Evolutionary conservation across 441 rosid genomes (phyloP).

Genomic region (Erysimum pusillum): DNA sequence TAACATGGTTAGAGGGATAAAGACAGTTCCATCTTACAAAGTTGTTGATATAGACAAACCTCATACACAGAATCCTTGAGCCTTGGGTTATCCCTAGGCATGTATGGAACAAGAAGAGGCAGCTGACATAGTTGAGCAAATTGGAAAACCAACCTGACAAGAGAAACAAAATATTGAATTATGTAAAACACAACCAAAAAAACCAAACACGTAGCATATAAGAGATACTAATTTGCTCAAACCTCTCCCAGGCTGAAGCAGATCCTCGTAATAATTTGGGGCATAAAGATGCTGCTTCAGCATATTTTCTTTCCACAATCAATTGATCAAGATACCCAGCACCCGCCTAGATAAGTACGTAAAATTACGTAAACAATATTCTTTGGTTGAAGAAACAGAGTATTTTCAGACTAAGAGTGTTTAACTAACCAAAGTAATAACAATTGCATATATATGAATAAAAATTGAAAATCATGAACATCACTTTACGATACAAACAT

Average conservation of each 20-base stretch:
- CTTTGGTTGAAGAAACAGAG: constrained; percentile 9
- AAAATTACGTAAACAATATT: constrained; percentile 13
- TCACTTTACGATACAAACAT: background rate
- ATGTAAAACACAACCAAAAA: constrained; percentile 36
- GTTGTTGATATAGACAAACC: constrained; percentile 55
- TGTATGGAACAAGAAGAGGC: constrained; percentile 94
- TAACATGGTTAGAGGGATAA: constrained; percentile 11
- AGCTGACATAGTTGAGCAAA: constrained; percentile 99
- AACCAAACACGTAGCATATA: constrained; percentile 30
- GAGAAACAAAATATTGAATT: constrained; percentile 45
- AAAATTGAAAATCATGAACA: background rate
- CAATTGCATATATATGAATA: background rate
- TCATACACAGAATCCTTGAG: constrained; percentile 97
- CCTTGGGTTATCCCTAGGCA: constrained; percentile 93
- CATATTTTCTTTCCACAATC: constrained; percentile 97
- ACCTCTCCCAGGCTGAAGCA: constrained; percentile 99
- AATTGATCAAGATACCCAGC: constrained; percentile 98
- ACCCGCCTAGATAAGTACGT: constrained; percentile 75
- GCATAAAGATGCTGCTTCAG: constrained; percentile 97
- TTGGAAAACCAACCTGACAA: constrained; percentile 96
- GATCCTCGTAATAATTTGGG: constrained; percentile 96
- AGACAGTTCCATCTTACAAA: background rate
- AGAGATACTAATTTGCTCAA: constrained; percentile 41
- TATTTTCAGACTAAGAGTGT: background rate
- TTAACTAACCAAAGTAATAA: background rate